These are phyloP conservation scores for Phialemonium atrogriseum DNA, from an alignment of 2,329 filamentous ascomycete species.

Conservation along the genomic window DNA sequence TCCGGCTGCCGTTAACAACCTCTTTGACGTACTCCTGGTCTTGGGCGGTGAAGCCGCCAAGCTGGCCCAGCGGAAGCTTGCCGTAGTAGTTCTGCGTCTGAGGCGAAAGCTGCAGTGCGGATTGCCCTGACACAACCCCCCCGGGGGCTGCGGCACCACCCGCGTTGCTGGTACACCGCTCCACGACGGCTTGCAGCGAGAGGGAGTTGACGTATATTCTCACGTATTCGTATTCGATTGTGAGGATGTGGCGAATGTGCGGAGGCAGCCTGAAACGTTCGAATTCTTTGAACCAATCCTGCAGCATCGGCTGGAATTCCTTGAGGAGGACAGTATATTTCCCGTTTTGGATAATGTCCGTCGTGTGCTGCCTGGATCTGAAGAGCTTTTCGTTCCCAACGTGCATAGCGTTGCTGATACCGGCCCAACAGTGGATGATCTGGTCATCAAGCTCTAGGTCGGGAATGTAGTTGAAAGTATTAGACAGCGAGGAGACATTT, in stretches of 20 bases:
- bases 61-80: constrained; percentile 53
- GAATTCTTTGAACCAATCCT: constrained; percentile 74
- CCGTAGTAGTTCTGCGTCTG: constrained; percentile 59
- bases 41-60: constrained; percentile 55
- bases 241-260: constrained; percentile 67
- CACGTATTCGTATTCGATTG: constrained; percentile 93
- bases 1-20: constrained; percentile 70
- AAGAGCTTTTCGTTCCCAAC: constrained; percentile 84
- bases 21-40: constrained; percentile 69
- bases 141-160: constrained; percentile 28
- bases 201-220: constrained; percentile 92
- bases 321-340: constrained; percentile 75
- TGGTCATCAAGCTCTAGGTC: constrained; percentile 60
- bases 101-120: constrained; percentile 41
- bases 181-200: constrained; percentile 88
- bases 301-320: constrained; percentile 70
- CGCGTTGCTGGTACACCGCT: constrained; percentile 76
- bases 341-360: constrained; percentile 78
- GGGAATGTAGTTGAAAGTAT: constrained; percentile 57
- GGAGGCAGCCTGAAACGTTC: constrained; percentile 64
- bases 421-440: constrained; percentile 83
- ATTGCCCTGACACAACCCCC: constrained; percentile 19
- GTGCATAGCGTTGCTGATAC: constrained; percentile 88
- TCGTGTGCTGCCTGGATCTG: constrained; percentile 77
- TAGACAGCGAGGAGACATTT: constrained; percentile 45